Base-by-base conservation (phyloP, 108 stramenopile genomes). In the Thalassiosira profunda region DNA sequence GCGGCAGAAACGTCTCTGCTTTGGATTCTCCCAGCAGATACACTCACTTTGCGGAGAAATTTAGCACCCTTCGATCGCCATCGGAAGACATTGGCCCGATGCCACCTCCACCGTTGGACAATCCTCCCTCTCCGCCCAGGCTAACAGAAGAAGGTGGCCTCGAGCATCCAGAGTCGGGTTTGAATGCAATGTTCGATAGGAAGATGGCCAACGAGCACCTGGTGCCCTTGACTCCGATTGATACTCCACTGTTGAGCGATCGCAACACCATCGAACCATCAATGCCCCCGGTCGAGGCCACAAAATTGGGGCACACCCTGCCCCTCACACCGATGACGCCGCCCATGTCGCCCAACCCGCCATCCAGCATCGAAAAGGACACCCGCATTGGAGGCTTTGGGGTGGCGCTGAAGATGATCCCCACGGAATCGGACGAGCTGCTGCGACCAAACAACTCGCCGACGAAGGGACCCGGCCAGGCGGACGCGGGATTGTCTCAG, bases 401-500 rank as follows among this genome's bases (percentile, higher is more conserved):
- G 4, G 69, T 70, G 0, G 29, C 69, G 0, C 10, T 70, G 12
- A 58, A 59, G 14, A 70, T 66, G 65, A 66, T 66, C 24, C 65
- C 65, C 4, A 66, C 62, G 18, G 62, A 63, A 24, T 43, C 65
- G 25, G 37, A 29, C 29, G 65, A 66, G 52, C 21, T 66, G 2
- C 26, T 66, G 28, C 65, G 23, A 26, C 52, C 65, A 18, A 51
- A 33, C 8, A 51, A 41, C 29, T 49, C 65, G 12, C n/a, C 2
- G 20, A 21, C 45, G 18, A 46, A 59, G 17, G 18, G 45, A 33
- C 45, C 55, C 10, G 24, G 23, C 20, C 43, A 43, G 18, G 40
- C 66, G 4, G 56, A 68, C 26, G 25, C 29, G 37, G 56, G 56
- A 25, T 49, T 49, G 69, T 59, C 69, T 43, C 58, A 56, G 42